Evolutionary conservation across 148 eudicot species (phyloP).

Genomic region (Chenopodium album): DNA sequence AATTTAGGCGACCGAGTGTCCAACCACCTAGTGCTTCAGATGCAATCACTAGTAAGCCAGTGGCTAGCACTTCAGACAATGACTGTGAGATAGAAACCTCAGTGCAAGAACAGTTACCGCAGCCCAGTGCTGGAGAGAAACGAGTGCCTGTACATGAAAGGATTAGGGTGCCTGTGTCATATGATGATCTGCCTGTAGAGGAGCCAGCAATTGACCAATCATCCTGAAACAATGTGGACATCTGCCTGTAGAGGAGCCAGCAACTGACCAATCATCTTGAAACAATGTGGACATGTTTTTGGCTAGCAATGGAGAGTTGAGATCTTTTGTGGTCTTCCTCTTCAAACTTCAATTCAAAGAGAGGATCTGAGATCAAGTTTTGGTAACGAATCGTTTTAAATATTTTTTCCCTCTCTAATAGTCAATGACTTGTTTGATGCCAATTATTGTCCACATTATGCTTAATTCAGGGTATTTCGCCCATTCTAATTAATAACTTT

Average conservation of each 20-base stretch:
- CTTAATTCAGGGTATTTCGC: no score
- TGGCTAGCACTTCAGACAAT: conserved; percentile 21
- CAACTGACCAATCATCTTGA: conserved; percentile 13
- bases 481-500: no score
- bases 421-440: no score
- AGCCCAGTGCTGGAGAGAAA: conserved; percentile 26
- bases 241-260: conserved; percentile 44
- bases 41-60: conserved; percentile 17
- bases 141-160: conserved; percentile 54
- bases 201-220: conserved; percentile 28
- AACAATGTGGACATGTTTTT: not conserved
- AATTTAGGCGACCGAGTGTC: conserved; percentile 41
- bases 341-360: not conserved
- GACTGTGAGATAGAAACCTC: conserved; percentile 25
- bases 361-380: not conserved
- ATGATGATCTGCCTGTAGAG: conserved; percentile 62
- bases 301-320: not conserved
- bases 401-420: no score
- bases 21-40: conserved; percentile 18
- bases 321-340: not conserved
- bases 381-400: not conserved
- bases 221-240: not conserved
- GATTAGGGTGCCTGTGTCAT: conserved; percentile 62
- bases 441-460: no score
- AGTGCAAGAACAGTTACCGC: conserved; percentile 26